Conservation (phyloP, 345 rosid genomes). For the Eucalyptus sp. region DNA sequence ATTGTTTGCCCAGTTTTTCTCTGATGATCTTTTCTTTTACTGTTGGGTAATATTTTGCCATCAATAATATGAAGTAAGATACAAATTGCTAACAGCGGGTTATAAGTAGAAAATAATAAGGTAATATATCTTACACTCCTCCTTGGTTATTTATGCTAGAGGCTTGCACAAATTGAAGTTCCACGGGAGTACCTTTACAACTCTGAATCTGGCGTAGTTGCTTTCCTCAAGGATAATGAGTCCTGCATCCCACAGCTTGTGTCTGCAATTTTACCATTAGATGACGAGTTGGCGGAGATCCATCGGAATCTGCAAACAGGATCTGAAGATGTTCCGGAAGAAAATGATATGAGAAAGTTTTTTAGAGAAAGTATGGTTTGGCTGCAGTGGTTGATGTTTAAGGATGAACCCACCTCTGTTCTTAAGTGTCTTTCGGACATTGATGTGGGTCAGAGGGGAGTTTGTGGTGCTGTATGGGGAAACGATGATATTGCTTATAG, state of each 20-base stretch:
- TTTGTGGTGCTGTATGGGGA: conserved; percentile 97
- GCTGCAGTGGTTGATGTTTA: conserved; percentile 93
- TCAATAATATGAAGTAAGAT: neutral
- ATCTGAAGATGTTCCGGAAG: conserved; percentile 8
- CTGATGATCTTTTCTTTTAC: neutral
- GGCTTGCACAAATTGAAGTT: conserved; percentile 56
- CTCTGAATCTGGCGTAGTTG: conserved; percentile 33
- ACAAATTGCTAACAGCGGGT: neutral
- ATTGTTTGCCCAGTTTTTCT: neutral
- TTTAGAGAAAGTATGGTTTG: conserved; percentile 54
- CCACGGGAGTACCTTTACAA: conserved; percentile 30
- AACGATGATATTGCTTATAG: conserved; percentile 76
- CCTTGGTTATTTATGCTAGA: conserved; percentile 22
- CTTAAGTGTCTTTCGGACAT: conserved; percentile 33
- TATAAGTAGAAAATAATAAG: neutral
- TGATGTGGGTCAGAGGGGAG: conserved; percentile 59
- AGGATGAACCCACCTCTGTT: conserved; percentile 36
- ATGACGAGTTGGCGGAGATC: conserved; percentile 43
- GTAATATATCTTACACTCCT: neutral
- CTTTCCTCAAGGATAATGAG: conserved; percentile 26
- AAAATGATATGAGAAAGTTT: conserved; percentile 15
- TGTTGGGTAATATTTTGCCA: neutral
- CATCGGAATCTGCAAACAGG: conserved; percentile 14
- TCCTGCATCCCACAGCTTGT: conserved; percentile 33
- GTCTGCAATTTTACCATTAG: conserved; percentile 47